Base-by-base conservation (phyloP, 192 early-diverging fungal species). In the Coemansia reversa region DNA sequence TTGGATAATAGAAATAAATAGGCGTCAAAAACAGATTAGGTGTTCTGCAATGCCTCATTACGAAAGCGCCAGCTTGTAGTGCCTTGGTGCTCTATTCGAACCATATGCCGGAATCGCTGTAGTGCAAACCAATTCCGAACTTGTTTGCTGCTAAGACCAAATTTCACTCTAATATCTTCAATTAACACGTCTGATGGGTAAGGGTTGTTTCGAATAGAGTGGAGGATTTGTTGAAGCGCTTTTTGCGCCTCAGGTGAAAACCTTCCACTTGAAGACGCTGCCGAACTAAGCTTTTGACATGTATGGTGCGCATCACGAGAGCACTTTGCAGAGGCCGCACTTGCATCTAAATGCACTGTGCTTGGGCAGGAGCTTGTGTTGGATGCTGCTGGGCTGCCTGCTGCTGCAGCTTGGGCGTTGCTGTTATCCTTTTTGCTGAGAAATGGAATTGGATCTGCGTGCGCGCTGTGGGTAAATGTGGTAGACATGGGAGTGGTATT, bases 121-220 rank as follows among this genome's bases (percentile, higher is more conserved):
- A 79, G 33, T 8, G 71, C 76, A 57, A 79, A 79, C 76, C 76
- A 79, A 28, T 79, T 79, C 20, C 67, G 63, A 27, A 79, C 56
- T 53, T 79, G 76, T 52, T 66, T 73, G 18, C 60, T 62, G 39
- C 53, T 67, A 30, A 79, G 57, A 0, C 60, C 64, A 52, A 48
- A 65, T 18, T 52, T 42, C 1, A 33, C 22, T 30, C 55, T 47
- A 48, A 79, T 57, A 20, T 35, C 18, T 18, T 56, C 51, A 6
- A 79, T 64, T 19, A 62, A 56, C 19, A 50, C 39, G 0, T 32
- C 33, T 19, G 27, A 58, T 5, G 76, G 76, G 5, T 74, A 79
- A 7, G 76, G 76, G 22, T 79, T 50, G 33, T 66, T 33, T 9
- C 57, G 55, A 12, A 79, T 79, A 19, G 18, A n/a, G 18, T 49